Evolutionary conservation across 2,329 filamentous ascomycete species (phyloP), one percentile per base, ranked within the genome.

Genomic region (Didymella segeticola): DNA sequence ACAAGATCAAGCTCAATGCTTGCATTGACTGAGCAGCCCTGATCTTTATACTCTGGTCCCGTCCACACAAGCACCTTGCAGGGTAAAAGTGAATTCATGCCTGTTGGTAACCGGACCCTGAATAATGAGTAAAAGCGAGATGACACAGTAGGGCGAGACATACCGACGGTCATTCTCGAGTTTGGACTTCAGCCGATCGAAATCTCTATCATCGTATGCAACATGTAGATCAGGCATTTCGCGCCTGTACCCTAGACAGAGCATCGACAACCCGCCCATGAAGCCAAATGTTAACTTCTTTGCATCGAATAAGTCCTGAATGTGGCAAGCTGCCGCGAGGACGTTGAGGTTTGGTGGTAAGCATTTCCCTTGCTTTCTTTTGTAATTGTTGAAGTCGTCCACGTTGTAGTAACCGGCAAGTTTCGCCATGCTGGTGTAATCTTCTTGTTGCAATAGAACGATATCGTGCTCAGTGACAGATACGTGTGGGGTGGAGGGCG

Each of bases 161-260:
- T 70, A 69, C 70, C 71, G 60, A 33, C 46, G 60, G 25, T 73
- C 68, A 11, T 47, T 42, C 23, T 68, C 66, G 8, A 74, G 52
- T 45, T 71, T 71, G 6, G 49, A 36, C 31, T 62, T 69, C 8
- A 74, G 62, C 7, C 63, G 63, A 17, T 58, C 49, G 33, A 64
- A 73, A 22, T 73, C 68, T 41, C 55, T 63, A 29, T 67, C 67
- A 29, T 73, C 70, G 36, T 73, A 74, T 1, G 68, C 70, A 26
- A 74, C 66, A 25, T 72, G 68, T 5, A 74, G 54, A 30, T 71
- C 69, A 3, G 61, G 58, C 60, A 70, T 64, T 14, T 68, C 67
- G 26, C 70, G 65, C 15, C 62, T 61, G 17, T 70, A 64, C 3
- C 71, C 71, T 3, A 72, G 42, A 43, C 69, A 72, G 5, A 70